Base-by-base conservation (phyloP, 805 yeast genomes). In the Pichia thaimueangensis region DNA sequence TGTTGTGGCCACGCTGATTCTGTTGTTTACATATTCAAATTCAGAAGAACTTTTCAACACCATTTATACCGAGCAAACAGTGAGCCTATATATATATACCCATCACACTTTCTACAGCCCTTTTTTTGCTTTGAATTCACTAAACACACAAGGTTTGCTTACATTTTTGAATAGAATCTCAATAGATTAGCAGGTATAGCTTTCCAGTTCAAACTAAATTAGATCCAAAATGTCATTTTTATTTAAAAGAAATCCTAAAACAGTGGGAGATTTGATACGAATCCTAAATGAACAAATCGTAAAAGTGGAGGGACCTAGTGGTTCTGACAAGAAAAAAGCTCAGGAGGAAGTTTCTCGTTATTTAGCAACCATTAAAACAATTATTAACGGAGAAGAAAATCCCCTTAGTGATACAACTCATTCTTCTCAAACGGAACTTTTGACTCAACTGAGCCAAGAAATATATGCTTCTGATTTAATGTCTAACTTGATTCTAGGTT, bases 221-320 rank as follows among this genome's bases (percentile, higher is more conserved):
- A n/a, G n/a, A n/a, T n/a, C n/a, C 16, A 15, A 29, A 17, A 87
- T 89, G 96, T 84, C 96, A 11, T 91, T 91, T 56, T 69, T 93
- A 53, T 91, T 93, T 72, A 85, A 87, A 51, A 74, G 96, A 56
- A 86, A 81, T 57, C 96, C 95, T 9, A 88, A 87, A 61, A 80
- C 96, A 1, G 95, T 96, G 2, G 75, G 76, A 16, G 98, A 91
- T 56, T 73, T 88, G 45, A 82, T 87, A 3, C 73, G 86, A 37
- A 78, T 80, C 6, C 70, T 88, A 47, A 76, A 76, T 48, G 97
- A 91, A 37, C 85, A 78, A 54, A 70, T 88, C 10, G 58, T 69
- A 13, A 83, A 83, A 57, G 67, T 83, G 17, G 85, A 80, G 47
- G 48, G 59, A 10, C 22, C 43, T 7, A 38, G 15, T 25, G 39